Evolutionary conservation across 768 basidiomycete genomes (phyloP), one percentile per base, ranked within the genome.

Genomic region (Mycena galericulata): DNA sequence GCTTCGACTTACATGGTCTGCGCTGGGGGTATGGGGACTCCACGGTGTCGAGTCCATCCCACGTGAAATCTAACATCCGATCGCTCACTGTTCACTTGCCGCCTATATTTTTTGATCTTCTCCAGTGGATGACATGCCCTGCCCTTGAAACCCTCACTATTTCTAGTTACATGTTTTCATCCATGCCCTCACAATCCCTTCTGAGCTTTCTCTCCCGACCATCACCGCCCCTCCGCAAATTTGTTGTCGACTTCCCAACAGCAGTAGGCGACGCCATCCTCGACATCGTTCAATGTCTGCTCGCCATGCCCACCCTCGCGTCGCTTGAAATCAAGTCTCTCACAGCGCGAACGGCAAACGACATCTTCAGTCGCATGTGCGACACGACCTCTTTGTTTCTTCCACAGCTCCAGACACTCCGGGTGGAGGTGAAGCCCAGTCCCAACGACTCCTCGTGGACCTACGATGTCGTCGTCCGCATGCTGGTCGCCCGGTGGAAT

Each of bases 131-230:
- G 43, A 38, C 63, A 40, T 65, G 34, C 54, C 46, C 63, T 3
- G 63, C 34, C 2, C 55, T 57, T 46, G 63, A 65, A 24, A 49
- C 27, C 45, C 46, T 65, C 32, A 15, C 41, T 10, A 40, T 65
- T 24, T 20, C 40, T 17, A 36, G 46, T 7, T 54, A 32, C 20
- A n/a, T 6, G 15, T 11, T 24, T 22, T 1, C 22, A 15, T 29
- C 51, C 14, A 11, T 45, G 6, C 27, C 9, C 14, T 20, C 45
- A 11, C 7, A 4, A 2, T 46, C 46, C 14, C 36, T 57, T 8
- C 24, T 40, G 27, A 27, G 38, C 7, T 46, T 57, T 17, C 36
- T 65, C 27, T 38, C 46, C 34, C 63, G 63, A 18, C 40, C 62
- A 8, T 64, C 53, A 17, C 40, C 62, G 8, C 32, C 62, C 17